These are phyloP conservation scores for Globisporangium nunn DNA, from an alignment of 352 stramenopile genomes.

Conservation along the genomic window DNA sequence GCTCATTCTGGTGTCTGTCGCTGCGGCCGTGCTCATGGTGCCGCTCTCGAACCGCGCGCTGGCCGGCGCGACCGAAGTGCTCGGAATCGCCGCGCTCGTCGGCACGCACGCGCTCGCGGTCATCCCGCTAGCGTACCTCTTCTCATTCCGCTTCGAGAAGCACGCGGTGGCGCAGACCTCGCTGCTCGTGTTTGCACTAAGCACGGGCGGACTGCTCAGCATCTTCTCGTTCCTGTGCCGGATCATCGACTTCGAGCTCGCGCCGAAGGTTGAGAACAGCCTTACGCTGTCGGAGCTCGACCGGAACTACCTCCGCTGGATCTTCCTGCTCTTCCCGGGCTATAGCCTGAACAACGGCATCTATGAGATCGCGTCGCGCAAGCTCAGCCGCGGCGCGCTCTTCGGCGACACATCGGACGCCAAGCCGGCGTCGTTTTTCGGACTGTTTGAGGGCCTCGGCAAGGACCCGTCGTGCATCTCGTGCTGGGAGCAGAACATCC, in stretches of 20 bases:
- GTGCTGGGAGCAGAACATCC: slow-evolving; percentile 23
- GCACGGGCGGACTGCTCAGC: slow-evolving; percentile 22
- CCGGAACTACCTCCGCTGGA: slow-evolving; percentile 29
- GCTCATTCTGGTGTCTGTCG: slow-evolving; percentile 22
- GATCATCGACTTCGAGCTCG: slow-evolving; percentile 22
- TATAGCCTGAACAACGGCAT: slow-evolving; percentile 27
- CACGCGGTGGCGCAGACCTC: slow-evolving; percentile 31
- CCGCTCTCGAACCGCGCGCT: slow-evolving; percentile 20
- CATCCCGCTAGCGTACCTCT: slow-evolving; percentile 29
- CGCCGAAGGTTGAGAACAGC: slow-evolving; percentile 10
- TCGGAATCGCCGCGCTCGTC: slow-evolving; percentile 18
- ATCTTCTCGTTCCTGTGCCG: slow-evolving; percentile 38
- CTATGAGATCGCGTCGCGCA: slow-evolving; percentile 29
- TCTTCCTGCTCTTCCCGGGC: slow-evolving; percentile 31
- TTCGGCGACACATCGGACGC: slow-evolving; percentile 4
- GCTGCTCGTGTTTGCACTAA: slow-evolving; percentile 23
- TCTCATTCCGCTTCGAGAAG: slow-evolving; percentile 28
- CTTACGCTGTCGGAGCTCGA: slow-evolving; percentile 16
- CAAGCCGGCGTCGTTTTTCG: slow-evolving; percentile 21
- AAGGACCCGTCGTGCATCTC: slow-evolving; percentile 11
- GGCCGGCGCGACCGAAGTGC: slow-evolving; percentile 5
- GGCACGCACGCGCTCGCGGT: slow-evolving; percentile 15
- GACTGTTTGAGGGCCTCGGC: slow-evolving; percentile 19
- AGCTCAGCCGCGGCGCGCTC: slow-evolving; percentile 17
- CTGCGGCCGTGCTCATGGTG: slow-evolving; percentile 17